Evolutionary conservation across 2,329 filamentous ascomycete genomes (phyloP).

Genomic region (Ceratocystis diversiconidia): DNA sequence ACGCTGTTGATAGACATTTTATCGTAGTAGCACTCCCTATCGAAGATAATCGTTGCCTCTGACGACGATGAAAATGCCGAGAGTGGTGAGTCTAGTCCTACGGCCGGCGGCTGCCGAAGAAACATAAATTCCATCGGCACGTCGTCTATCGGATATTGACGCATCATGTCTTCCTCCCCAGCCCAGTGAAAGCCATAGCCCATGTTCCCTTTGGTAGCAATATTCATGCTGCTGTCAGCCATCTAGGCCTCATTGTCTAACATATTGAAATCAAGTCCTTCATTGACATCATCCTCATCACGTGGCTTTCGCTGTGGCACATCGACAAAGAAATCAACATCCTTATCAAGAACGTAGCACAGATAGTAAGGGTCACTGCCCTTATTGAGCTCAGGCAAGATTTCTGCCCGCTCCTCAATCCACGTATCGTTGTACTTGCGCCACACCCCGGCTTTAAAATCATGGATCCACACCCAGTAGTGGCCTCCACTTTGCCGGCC

Average conservation of each 20-base stretch:
- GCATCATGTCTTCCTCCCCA: neutral
- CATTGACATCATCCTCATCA: constrained; percentile 10
- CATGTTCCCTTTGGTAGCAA: neutral
- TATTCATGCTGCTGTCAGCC: neutral
- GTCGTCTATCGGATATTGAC: neutral
- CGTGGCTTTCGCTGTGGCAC: constrained; percentile 29
- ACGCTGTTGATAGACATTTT: neutral
- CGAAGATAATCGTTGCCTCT: neutral
- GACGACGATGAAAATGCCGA: neutral
- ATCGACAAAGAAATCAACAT: constrained; percentile 40
- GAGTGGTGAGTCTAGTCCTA: neutral
- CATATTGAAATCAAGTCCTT: constrained; percentile 6
- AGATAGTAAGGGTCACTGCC: constrained; percentile 70
- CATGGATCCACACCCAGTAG: constrained; percentile 94
- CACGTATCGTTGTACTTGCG: constrained; percentile 85
- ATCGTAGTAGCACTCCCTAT: neutral
- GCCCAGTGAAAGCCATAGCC: neutral
- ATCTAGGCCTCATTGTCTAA: constrained; percentile 12
- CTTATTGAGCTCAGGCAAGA: constrained; percentile 52
- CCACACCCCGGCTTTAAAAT: constrained; percentile 68
- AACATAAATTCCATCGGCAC: neutral
- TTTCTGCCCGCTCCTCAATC: constrained; percentile 53
- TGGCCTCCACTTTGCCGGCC: constrained; percentile 63
- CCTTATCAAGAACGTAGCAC: constrained; percentile 61
- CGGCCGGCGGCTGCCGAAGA: neutral